A percentile compares a stretch with the other conserved stretches of the same genome.
Evolutionary conservation across 2,329 filamentous ascomycete genomes (phyloP).

Genomic region (Fonsecaea pugnacius): DNA sequence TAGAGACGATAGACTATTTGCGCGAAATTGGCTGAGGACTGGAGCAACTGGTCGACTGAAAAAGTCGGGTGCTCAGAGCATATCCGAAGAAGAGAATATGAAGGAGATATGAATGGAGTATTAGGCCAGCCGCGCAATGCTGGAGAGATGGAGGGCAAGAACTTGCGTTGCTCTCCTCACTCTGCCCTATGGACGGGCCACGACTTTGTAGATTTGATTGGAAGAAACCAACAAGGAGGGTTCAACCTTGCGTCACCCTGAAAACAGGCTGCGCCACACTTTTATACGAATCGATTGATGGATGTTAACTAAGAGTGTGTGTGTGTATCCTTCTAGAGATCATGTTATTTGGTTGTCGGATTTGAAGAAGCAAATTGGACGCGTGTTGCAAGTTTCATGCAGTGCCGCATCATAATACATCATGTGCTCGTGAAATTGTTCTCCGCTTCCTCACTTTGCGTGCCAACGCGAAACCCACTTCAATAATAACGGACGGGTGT

Average conservation of each 20-base stretch:
- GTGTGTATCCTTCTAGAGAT: not conserved
- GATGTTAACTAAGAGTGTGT: not conserved
- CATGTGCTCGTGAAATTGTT: not conserved
- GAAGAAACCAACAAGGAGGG: not conserved
- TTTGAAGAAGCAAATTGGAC: not conserved
- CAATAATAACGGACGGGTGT: not conserved
- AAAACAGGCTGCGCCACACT: constrained; percentile 8
- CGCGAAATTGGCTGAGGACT: not conserved
- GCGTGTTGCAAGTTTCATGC: not conserved
- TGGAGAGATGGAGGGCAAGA: constrained; percentile 9
- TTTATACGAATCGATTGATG: not conserved
- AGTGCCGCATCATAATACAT: constrained; percentile 4
- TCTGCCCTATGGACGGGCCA: constrained; percentile 15
- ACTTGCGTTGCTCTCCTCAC: constrained; percentile 12
- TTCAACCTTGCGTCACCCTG: constrained; percentile 5
- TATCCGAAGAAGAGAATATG: not conserved
- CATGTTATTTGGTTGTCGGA: not conserved
- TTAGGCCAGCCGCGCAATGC: constrained; percentile 9
- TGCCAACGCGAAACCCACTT: not conserved
- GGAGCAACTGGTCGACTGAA: not conserved
- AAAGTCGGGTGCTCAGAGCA: not conserved
- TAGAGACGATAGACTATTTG: not conserved
- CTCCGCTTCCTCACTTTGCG: not conserved
- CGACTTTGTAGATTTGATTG: constrained; percentile 8
- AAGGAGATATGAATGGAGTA: not conserved